Conservation (phyloP, 2,329 filamentous ascomycete genomes). For the Sclerotinia borealis region DNA sequence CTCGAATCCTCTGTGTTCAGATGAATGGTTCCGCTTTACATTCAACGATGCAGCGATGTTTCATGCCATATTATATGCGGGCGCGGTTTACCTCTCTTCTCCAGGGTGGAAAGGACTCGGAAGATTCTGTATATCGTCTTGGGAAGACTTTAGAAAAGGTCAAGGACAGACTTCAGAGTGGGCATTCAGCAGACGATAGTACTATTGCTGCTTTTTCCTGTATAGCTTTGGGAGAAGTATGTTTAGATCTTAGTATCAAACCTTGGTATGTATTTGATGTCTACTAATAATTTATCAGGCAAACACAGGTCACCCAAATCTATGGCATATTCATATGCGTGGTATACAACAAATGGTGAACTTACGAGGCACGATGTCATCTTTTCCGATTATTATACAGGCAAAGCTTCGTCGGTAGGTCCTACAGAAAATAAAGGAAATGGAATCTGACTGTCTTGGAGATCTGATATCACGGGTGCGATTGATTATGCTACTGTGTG, state of each 20-base stretch:
- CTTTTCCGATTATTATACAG: slow-evolving; percentile 14
- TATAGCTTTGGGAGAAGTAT: slow-evolving; percentile 21
- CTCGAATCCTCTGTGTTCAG: slow-evolving; percentile 17
- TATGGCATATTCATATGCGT: slow-evolving; percentile 24
- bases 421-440: not conserved
- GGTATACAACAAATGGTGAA: slow-evolving; percentile 22
- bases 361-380: slow-evolving; percentile 6
- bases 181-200: not conserved
- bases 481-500: slow-evolving; percentile 22
- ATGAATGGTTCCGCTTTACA: slow-evolving; percentile 22
- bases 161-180: slow-evolving; percentile 14
- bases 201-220: slow-evolving; percentile 18
- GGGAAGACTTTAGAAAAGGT: slow-evolving; percentile 14
- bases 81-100: slow-evolving; percentile 18
- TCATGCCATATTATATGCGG: slow-evolving; percentile 22
- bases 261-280: not conserved
- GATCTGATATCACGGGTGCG: slow-evolving; percentile 24
- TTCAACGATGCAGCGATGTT: slow-evolving; percentile 23
- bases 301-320: slow-evolving; percentile 16
- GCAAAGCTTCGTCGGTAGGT: slow-evolving; percentile 20
- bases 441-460: not conserved
- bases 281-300: slow-evolving; percentile 12
- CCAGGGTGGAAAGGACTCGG: slow-evolving; percentile 17
- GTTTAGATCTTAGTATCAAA: not conserved
- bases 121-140: slow-evolving; percentile 18